Base-by-base conservation (phyloP, 805 yeast genomes). In the Candida succiphila region DNA sequence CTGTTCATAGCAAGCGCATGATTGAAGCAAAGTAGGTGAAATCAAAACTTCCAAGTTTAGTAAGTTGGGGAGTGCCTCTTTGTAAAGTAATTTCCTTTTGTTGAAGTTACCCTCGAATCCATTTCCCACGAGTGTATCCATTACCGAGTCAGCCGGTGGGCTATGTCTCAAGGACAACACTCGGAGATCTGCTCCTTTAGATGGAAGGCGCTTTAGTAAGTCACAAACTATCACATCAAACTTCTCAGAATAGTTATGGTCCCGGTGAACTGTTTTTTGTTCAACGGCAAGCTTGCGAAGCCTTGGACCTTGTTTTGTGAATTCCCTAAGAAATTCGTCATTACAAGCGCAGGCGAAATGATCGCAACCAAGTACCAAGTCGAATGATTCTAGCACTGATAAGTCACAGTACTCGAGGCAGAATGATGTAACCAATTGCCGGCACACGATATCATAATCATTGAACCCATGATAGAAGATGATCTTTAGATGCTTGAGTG, bases 51-150 rank as follows among this genome's bases (percentile, higher is more conserved):
- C 55, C 28, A 74, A 56, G 2, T 58, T 45, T 12, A 44, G 44
- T 20, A 72, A 41, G 13, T 60, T 45, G 0, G 83, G 82, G 5
- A 79, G 48, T 0, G 67, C 54, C 1, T 55, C 50, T 17, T 64
- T 63, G 43, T 67, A 78, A 10, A 81, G 45, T 20, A 60, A 64
- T 34, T 72, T 61, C 44, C 86, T 65, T 38, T 86, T 66, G 6
- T 69, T 48, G 43, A 74, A 79, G 43, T 82, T 81, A 0, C 94
- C 94, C 46, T 81, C 89, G 27, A 76, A 69, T 2, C 85, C 84
- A 49, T 79, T 82, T 14, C 53, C 59, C n/a, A n/a, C n/a, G n/a
- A n/a, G n/a, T n/a, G n/a, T n/a, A n/a, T n/a, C n/a, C 12, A 76
- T 65, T 24, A 63, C 60, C 0, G 81, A 84, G 46, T 71, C 72